Base-by-base conservation (phyloP, 2,329 filamentous ascomycete species). In the Xylariaceae sp. region DNA sequence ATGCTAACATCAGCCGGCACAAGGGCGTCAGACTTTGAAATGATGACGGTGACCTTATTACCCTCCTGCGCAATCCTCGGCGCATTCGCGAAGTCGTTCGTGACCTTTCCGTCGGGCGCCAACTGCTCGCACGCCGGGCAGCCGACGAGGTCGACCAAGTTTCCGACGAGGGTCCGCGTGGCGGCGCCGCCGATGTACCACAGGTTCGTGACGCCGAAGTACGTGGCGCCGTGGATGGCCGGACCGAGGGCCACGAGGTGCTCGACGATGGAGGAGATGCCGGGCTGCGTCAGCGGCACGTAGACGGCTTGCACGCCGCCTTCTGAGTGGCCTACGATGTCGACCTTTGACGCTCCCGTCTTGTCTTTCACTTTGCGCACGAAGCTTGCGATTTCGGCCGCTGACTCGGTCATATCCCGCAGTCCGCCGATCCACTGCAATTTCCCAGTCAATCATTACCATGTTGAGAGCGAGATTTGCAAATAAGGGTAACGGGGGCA, bases 251-350 rank as follows among this genome's bases (percentile, higher is more conserved):
- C 65, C 0, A 70, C 65, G 31, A 68, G 47, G 43, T 61, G 66
- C 21, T 67, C 66, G 17, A 71, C 58, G 5, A 69, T 62, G 9
- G 53, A 61, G 6, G 68, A 51, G 48, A 68, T 62, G 6, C 66
- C 67, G 16, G 36, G 46, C 53, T 71, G 66, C 45, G 67, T 66
- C 61, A 70, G 56, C 2, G 68, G 68, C 26, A 69, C 67, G 58
- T 67, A 68, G 29, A 78, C 64, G 1, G 71, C 53, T 55, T 77
- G 74, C 52, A 78, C 75, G 5, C 68, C 76, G 39, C 76, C 76
- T 61, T 78, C 76, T 2, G 76, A 78, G 61, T 78, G 76, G 6
- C 76, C 76, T 14, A 78, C 74, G 1, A 78, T 55, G 51, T 78
- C 71, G 26, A 78, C 66, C 45, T 75, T 75, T n/a, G 51, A 39